Percentiles rank a stretch among this genome's conserved stretches.
Evolutionary conservation across 2,329 filamentous ascomycete species (phyloP).

Genomic region (Microthyrium microscopicum): DNA sequence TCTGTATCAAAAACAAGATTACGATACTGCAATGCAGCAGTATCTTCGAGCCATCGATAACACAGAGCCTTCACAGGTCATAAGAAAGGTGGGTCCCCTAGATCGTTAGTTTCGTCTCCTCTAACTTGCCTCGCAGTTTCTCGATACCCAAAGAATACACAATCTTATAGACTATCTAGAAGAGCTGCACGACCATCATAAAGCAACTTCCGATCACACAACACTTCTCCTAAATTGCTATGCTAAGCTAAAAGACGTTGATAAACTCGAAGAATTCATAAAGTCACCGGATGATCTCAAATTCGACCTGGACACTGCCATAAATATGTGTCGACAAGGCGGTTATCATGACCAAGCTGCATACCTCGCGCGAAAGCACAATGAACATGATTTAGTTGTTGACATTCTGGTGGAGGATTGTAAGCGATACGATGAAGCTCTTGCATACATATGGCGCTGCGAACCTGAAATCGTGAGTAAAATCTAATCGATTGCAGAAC

Average conservation of each 20-base stretch:
- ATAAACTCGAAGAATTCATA: constrained; percentile 92
- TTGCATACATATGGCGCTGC: constrained; percentile 81
- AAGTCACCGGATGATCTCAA: constrained; percentile 87
- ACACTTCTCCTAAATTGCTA: constrained; percentile 93
- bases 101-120: constrained; percentile 9
- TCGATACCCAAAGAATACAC: constrained; percentile 93
- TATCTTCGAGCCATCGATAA: constrained; percentile 93
- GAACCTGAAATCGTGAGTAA: constrained; percentile 55
- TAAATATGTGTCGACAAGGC: constrained; percentile 91
- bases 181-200: constrained; percentile 85
- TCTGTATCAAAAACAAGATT: constrained; percentile 86
- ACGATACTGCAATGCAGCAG: constrained; percentile 97
- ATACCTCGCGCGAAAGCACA: constrained; percentile 85
- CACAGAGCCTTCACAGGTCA: constrained; percentile 90
- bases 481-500: neutral
- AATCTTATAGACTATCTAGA: constrained; percentile 96
- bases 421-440: constrained; percentile 71
- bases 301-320: constrained; percentile 93
- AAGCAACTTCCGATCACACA: constrained; percentile 87
- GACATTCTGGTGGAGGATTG: constrained; percentile 94
- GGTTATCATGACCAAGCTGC: constrained; percentile 95
- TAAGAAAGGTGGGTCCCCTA: constrained; percentile 50
- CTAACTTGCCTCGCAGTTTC: constrained; percentile 39
- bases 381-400: constrained; percentile 83
- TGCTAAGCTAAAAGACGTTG: constrained; percentile 91